A percentile compares a stretch with the other conserved stretches of the same genome.
phyloP scores from a whole-genome alignment of 164 flowering plant species.

The Berberis vulgaris region DNA sequence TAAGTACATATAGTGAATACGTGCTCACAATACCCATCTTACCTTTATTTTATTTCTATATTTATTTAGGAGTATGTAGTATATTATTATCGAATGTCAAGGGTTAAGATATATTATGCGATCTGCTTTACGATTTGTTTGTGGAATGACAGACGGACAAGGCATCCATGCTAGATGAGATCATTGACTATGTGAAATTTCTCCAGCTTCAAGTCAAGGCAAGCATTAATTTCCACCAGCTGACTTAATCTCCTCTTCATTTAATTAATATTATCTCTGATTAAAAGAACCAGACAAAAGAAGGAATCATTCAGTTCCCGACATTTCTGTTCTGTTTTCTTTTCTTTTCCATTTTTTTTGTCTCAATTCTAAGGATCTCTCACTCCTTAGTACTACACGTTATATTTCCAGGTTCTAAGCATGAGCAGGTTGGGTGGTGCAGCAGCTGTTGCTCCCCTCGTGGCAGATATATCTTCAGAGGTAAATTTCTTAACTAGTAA shows the following conservation, averaged over 20 bases:
- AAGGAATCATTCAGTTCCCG: background rate
- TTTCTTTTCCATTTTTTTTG: background rate
- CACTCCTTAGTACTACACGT: background rate
- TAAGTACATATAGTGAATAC: too few species aligned
- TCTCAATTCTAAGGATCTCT: background rate
- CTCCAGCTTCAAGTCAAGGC: slow-evolving; percentile 99
- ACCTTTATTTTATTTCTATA: too few species aligned
- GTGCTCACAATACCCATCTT: too few species aligned
- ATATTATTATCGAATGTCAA: too few species aligned
- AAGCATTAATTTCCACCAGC: background rate
- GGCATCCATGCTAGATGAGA: slow-evolving; percentile 98
- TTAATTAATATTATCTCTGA: background rate
- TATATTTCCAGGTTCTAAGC: slow-evolving; percentile 70
- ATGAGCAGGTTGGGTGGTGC: slow-evolving; percentile 99
- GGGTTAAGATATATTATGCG: too few species aligned
- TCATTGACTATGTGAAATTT: slow-evolving; percentile 97
- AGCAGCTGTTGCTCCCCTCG: slow-evolving; percentile 75
- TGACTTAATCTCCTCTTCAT: background rate
- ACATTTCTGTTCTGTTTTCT: background rate
- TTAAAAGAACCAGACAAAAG: background rate
- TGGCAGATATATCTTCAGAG: slow-evolving; percentile 66
- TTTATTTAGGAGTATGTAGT: too few species aligned
- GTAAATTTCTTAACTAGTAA: slow-evolving; percentile 19
- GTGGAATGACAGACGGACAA: slow-evolving; percentile 85
- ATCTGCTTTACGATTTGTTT: background rate